phyloP scores from a whole-genome alignment of 306 rosid species.

The Cicer arietinum region DNA sequence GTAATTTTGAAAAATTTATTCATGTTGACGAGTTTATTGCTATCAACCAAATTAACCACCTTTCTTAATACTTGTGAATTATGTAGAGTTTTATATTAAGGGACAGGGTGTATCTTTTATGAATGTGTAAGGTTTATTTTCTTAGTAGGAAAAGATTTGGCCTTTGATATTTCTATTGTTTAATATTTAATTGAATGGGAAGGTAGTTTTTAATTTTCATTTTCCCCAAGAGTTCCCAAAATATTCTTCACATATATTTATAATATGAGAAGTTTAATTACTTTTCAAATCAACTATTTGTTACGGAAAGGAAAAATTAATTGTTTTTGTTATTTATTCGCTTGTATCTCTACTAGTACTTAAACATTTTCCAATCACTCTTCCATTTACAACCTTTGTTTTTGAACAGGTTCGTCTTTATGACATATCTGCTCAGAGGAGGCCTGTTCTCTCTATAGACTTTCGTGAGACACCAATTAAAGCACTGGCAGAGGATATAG shows the following conservation, averaged over 20 bases:
- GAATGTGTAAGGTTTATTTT: background rate
- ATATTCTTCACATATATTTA: background rate
- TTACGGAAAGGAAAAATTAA: conserved; percentile 17
- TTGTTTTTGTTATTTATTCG: background rate
- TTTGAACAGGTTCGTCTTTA: conserved; percentile 77
- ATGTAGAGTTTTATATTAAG: no score
- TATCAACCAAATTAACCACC: no score
- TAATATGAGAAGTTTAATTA: no score
- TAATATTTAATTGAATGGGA: background rate
- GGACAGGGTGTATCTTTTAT: no score
- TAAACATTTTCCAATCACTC: conserved; percentile 12
- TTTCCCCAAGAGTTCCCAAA: background rate
- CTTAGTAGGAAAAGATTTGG: background rate
- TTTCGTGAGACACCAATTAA: conserved; percentile 85
- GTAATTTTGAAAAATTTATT: no score
- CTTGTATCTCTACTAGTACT: background rate
- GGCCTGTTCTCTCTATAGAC: conserved; percentile 82
- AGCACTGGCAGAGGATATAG: conserved; percentile 76
- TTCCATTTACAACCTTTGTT: background rate
- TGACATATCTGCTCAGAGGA: conserved; percentile 91
- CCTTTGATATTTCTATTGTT: background rate
- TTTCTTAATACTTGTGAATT: no score
- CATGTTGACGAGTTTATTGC: no score
- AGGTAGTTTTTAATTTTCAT: background rate
- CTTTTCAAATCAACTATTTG: background rate